Percentiles rank a stretch among this genome's conserved stretches.
Evolutionary conservation across 2,329 filamentous ascomycete species (phyloP).

Genomic region (Claviceps capensis): DNA sequence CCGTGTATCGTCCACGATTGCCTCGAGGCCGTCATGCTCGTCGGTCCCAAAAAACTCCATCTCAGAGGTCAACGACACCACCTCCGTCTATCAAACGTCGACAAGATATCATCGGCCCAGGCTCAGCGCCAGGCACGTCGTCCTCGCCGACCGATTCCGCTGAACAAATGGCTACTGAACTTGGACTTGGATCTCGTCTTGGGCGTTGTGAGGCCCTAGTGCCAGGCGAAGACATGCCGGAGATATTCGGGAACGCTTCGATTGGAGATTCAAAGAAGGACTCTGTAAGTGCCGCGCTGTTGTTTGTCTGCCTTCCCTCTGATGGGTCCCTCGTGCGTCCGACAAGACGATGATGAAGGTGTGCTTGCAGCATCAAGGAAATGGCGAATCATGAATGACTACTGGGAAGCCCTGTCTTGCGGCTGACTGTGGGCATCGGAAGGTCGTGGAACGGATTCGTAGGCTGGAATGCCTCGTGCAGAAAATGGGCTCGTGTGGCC

Average conservation of each 20-base stretch:
- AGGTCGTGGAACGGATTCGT: constrained; percentile 5
- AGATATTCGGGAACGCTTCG: background rate
- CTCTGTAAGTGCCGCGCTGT: background rate
- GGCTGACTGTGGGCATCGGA: background rate
- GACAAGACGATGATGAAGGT: no score
- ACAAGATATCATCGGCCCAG: background rate
- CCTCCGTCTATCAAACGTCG: background rate
- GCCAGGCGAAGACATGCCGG: background rate
- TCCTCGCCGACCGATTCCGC: background rate
- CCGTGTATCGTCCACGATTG: constrained; percentile 8
- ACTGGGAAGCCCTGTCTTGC: no score
- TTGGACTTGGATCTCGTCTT: background rate
- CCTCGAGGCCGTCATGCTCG: constrained; percentile 9
- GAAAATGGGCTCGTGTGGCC: background rate
- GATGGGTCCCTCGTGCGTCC: no score
- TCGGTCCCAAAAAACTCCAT: constrained; percentile 3
- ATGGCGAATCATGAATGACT: no score
- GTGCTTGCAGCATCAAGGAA: no score
- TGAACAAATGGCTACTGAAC: background rate
- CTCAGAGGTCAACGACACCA: background rate
- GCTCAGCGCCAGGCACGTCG: background rate
- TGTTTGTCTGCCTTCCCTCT: no score
- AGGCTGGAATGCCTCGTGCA: constrained; percentile 6
- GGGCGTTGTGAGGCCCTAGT: background rate
- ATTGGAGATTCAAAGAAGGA: background rate